A percentile compares a stretch with the other conserved stretches of the same genome.
phyloP scores from a whole-genome alignment of 306 rosid species.

The Cajanus cajan region DNA sequence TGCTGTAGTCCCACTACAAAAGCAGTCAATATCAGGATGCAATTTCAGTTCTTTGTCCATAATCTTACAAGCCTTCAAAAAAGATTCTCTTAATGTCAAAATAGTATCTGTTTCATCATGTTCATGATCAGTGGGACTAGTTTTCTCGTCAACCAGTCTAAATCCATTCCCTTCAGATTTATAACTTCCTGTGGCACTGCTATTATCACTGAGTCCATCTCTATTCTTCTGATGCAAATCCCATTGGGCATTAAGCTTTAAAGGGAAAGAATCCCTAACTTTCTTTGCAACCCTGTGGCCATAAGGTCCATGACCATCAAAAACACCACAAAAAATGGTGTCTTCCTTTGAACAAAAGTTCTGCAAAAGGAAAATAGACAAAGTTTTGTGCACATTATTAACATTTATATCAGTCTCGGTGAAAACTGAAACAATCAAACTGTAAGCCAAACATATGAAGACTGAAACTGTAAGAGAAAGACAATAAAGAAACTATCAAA shows the following conservation, averaged over 20 bases:
- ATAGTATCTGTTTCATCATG: conserved; percentile 32
- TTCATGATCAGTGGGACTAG: conserved; percentile 25
- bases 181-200: conserved; percentile 35
- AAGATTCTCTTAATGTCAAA: conserved; percentile 55
- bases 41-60: conserved; percentile 91
- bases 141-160: conserved; percentile 36
- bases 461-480: background rate
- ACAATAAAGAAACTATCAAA: background rate
- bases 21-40: conserved; percentile 78
- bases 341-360: conserved; percentile 69
- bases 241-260: conserved; percentile 73
- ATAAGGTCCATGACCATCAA: conserved; percentile 95
- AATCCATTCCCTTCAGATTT: conserved; percentile 36
- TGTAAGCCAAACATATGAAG: background rate
- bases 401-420: background rate
- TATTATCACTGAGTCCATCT: conserved; percentile 34
- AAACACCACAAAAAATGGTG: conserved; percentile 84
- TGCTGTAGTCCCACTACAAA: conserved; percentile 91
- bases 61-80: conserved; percentile 71
- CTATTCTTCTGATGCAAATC: conserved; percentile 43
- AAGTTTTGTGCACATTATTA: background rate
- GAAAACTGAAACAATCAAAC: background rate
- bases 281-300: conserved; percentile 87
- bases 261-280: conserved; percentile 86
- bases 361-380: conserved; percentile 36